Conservation (phyloP, 148 eudicot genomes). For the Fagopyrum tataricum region DNA sequence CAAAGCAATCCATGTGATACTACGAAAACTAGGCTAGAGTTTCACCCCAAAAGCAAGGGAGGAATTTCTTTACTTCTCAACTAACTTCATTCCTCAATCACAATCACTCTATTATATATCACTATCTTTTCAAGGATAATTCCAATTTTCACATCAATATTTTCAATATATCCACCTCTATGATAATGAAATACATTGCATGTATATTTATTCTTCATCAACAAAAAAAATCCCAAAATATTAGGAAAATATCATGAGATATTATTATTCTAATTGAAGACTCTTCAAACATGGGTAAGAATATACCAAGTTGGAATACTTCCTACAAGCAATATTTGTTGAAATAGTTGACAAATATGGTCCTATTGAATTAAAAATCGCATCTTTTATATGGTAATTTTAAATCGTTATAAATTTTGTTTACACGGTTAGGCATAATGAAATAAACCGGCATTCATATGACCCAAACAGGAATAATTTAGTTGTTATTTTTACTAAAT, state of each 20-base stretch:
- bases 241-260: background rate
- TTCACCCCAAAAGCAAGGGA: constrained; percentile 13
- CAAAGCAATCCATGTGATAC: constrained; percentile 6
- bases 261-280: background rate
- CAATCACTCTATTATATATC: background rate
- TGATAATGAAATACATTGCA: background rate
- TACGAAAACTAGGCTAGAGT: background rate
- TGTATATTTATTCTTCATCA: background rate
- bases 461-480: background rate
- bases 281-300: background rate
- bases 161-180: background rate
- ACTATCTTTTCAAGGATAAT: constrained; percentile 2
- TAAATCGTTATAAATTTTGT: background rate
- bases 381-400: background rate
- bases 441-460: too few relatives aligned
- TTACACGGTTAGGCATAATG: too few relatives aligned
- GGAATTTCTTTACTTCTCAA: constrained; percentile 13
- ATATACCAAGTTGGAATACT: background rate
- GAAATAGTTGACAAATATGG: background rate
- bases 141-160: background rate
- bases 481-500: background rate
- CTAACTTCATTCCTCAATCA: background rate
- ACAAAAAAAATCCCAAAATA: background rate
- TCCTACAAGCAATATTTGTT: background rate
- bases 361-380: background rate